Percentiles rank a stretch among this genome's conserved stretches.
These are phyloP conservation scores for Dactylella cylindrospora DNA, from an alignment of 2,329 filamentous ascomycete species.

Conservation along the genomic window DNA sequence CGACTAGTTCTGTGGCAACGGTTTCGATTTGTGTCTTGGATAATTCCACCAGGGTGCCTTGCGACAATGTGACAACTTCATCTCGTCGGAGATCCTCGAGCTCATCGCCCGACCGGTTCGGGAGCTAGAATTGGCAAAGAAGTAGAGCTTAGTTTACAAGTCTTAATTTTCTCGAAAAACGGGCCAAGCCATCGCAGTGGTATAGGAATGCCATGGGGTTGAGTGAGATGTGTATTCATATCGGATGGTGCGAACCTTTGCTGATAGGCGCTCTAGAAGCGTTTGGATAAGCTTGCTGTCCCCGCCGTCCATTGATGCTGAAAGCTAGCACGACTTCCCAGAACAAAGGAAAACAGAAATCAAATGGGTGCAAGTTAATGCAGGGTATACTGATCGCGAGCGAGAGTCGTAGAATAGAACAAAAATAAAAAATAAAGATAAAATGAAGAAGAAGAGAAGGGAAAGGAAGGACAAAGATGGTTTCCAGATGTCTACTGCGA, in stretches of 20 bases:
- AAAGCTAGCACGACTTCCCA: slow-evolving; percentile 15
- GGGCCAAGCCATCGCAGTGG: too few relatives aligned
- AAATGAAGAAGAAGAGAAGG: slow-evolving; percentile 6
- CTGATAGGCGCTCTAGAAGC: slow-evolving; percentile 48
- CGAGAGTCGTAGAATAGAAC: too few relatives aligned
- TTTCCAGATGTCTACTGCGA: too few relatives aligned
- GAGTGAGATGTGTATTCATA: background rate
- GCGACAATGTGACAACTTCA: slow-evolving; percentile 48
- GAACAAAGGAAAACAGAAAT: too few relatives aligned
- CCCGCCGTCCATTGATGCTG: slow-evolving; percentile 46
- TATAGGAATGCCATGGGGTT: too few relatives aligned
- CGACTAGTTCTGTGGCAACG: slow-evolving; percentile 47
- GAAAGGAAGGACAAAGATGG: background rate
- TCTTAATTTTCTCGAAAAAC: too few relatives aligned
- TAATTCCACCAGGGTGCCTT: slow-evolving; percentile 47
- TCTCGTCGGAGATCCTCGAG: slow-evolving; percentile 49
- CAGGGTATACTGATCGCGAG: too few relatives aligned
- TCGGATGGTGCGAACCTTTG: slow-evolving; percentile 44
- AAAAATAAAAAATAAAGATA: background rate
- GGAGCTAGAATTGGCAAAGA: slow-evolving; percentile 44
- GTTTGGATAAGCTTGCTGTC: slow-evolving; percentile 49
- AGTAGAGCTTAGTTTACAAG: background rate
- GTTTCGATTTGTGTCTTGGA: slow-evolving; percentile 48
- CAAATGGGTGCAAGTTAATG: too few relatives aligned
- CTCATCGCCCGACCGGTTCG: slow-evolving; percentile 48